Percentiles rank a stretch among this genome's conserved stretches.
These are phyloP conservation scores for Candida xiaguanensis DNA, from an alignment of 805 yeast genomes.

Conservation along the genomic window DNA sequence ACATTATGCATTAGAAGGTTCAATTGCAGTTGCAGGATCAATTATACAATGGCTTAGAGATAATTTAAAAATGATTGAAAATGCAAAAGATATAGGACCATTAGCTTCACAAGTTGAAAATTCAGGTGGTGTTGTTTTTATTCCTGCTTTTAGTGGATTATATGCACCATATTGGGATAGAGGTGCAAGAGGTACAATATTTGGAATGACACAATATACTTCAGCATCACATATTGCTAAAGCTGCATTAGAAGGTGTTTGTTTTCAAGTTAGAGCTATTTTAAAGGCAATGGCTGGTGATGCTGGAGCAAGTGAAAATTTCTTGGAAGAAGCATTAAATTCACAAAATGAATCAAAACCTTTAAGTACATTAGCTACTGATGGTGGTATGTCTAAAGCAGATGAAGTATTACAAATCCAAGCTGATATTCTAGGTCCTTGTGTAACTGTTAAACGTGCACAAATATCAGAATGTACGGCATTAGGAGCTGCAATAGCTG, in stretches of 20 bases:
- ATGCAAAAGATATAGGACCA: slow-evolving; percentile 86
- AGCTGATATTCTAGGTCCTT: slow-evolving; percentile 86
- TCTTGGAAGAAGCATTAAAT: slow-evolving; percentile 49
- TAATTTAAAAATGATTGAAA: slow-evolving; percentile 75
- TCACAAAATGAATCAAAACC: slow-evolving; percentile 44
- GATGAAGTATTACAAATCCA: slow-evolving; percentile 92
- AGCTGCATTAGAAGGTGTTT: slow-evolving; percentile 93
- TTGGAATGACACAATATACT: slow-evolving; percentile 92
- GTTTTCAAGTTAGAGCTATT: slow-evolving; percentile 90
- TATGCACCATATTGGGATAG: slow-evolving; percentile 97
- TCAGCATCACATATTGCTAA: slow-evolving; percentile 88
- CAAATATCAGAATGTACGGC: slow-evolving; percentile 89
- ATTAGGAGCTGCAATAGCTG: slow-evolving; percentile 93
- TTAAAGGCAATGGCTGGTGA: slow-evolving; percentile 86
- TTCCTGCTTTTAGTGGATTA: slow-evolving; percentile 91
- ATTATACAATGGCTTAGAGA: slow-evolving; percentile 93
- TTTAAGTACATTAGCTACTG: slow-evolving; percentile 66
- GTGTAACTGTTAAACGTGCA: slow-evolving; percentile 77
- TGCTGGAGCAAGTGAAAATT: slow-evolving; percentile 60
- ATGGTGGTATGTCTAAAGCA: slow-evolving; percentile 93
- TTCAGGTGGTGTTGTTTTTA: slow-evolving; percentile 90
- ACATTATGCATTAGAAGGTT: slow-evolving; percentile 89
- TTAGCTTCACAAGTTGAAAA: slow-evolving; percentile 77
- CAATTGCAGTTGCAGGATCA: slow-evolving; percentile 94
- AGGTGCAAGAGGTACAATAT: slow-evolving; percentile 86